Evolutionary conservation across 495 filamentous ascomycete species (phyloP), one percentile per base, ranked within the genome.

Genomic region (Penicillium ochrochloron): DNA sequence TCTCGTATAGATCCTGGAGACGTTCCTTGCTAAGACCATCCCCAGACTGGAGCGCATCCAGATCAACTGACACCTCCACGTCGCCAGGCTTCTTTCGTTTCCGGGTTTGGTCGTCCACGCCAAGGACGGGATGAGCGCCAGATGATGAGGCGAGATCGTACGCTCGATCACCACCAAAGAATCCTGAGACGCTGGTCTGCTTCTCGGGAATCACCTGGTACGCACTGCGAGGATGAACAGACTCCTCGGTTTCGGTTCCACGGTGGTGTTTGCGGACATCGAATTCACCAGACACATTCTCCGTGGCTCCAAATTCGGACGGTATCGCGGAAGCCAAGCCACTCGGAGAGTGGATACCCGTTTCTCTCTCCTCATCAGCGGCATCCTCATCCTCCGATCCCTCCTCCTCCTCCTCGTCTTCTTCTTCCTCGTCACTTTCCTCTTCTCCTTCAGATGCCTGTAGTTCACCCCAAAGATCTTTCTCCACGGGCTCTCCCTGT

Each of bases 1-100:
- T 85, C 63, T 98, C 94, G 68, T 94, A 99, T 71, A 88, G 80
- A 67, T 87, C 84, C 78, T 88, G 82, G 57, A 92, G 72, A 37
- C 82, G 84, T 41, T 90, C 89, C 61, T 88, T 88, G 62, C 80
- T 84, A 55, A 97, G 81, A 19, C 90, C 89, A 63, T 92, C 92
- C 63, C 87, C 83, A 5, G 81, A 76, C 58, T 84, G 85, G 62
- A 99, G 74, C 25, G 87, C 81, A 68, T 96, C 92, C 21, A 91
- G 85, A 72, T 99, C 92, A 54, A 99, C 85, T 25, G 92, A 90
- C 25, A 98, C 89, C 62, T 99, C 95, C 29, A 99, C 86, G 77
- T 99, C 95, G 17, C 93, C 95, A 0, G 90, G 94, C 84, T 97
- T 94, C 82, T 95, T 97, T 59, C 96, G 83, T 84, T 98, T 94